These are phyloP conservation scores for Clavispora santaluciae DNA, from an alignment of 805 yeast genomes.

Conservation along the genomic window DNA sequence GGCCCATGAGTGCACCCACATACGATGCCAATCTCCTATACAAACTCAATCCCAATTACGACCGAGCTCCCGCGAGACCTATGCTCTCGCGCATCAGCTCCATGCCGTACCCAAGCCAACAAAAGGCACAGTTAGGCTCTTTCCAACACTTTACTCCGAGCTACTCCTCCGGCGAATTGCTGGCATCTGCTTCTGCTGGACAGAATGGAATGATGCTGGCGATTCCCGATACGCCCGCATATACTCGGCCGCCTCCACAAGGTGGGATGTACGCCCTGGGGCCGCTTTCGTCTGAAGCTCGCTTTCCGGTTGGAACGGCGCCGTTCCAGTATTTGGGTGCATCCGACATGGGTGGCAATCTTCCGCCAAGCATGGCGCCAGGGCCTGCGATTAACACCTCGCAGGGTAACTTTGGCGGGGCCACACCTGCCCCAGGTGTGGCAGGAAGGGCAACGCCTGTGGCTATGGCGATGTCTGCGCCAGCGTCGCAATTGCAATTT, in stretches of 20 bases:
- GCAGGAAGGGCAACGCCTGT: background rate
- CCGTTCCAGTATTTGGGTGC: background rate
- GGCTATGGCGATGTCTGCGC: constrained; percentile 13
- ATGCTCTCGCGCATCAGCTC: background rate
- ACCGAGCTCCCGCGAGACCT: background rate
- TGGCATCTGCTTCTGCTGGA: constrained; percentile 13
- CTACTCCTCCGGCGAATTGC: background rate
- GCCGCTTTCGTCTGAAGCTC: background rate
- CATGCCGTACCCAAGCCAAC: background rate
- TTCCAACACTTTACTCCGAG: background rate
- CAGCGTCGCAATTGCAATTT: constrained; percentile 18
- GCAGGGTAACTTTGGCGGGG: background rate
- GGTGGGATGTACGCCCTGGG: background rate
- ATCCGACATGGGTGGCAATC: background rate
- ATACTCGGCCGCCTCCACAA: background rate
- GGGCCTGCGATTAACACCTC: no score
- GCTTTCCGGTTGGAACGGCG: background rate
- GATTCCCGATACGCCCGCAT: background rate
- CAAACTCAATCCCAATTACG: constrained; percentile 7
- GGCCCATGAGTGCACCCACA: constrained; percentile 34
- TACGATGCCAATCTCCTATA: constrained; percentile 22
- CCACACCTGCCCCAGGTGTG: background rate
- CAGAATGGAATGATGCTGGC: constrained; percentile 7
- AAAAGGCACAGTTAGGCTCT: no score
- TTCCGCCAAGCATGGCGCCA: background rate